Percentiles rank a stretch among this genome's conserved stretches.
These are phyloP conservation scores for Cunninghamia lanceolata DNA, from an alignment of 75 land plant species.

Conservation along the genomic window DNA sequence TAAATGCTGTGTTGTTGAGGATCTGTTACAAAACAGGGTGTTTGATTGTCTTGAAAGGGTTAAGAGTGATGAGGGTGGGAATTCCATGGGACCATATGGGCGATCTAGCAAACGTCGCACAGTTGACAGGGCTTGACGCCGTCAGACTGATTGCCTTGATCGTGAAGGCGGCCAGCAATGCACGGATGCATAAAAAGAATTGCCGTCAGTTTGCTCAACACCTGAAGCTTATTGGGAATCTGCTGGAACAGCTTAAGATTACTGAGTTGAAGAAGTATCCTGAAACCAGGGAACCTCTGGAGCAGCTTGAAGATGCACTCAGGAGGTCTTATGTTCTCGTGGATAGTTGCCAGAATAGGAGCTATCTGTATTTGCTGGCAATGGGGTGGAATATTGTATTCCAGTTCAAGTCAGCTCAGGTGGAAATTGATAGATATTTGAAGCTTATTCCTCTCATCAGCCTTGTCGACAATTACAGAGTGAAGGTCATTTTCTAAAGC, in stretches of 20 bases:
- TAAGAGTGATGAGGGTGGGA: slow-evolving; percentile 11
- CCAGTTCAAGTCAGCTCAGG: slow-evolving; percentile 79
- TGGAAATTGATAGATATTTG: slow-evolving; percentile 80
- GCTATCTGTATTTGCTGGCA: slow-evolving; percentile 85
- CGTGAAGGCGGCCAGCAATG: slow-evolving; percentile 75
- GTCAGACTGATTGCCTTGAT: slow-evolving; percentile 66
- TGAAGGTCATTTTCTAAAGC: slow-evolving; percentile 30
- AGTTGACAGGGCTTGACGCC: slow-evolving; percentile 77
- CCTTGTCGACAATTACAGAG: slow-evolving; percentile 79
- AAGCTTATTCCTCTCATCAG: slow-evolving; percentile 78
- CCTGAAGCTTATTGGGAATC: slow-evolving; percentile 79
- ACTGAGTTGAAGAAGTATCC: slow-evolving; percentile 81
- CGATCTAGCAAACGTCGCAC: slow-evolving; percentile 72
- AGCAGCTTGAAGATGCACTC: slow-evolving; percentile 86
- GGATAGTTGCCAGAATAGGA: slow-evolving; percentile 80
- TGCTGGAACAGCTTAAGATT: slow-evolving; percentile 84
- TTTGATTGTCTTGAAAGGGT: not conserved
- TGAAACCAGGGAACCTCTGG: slow-evolving; percentile 87
- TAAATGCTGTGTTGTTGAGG: not conserved
- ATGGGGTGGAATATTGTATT: slow-evolving; percentile 95
- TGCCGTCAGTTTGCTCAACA: slow-evolving; percentile 91
- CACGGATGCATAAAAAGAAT: slow-evolving; percentile 92
- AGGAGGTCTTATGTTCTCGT: slow-evolving; percentile 72
- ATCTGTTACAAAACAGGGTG: not conserved
- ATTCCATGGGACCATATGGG: slow-evolving; percentile 63